Base-by-base conservation (phyloP, 1,139 yeast species). In the Barnettozyma hawaiiensis region DNA sequence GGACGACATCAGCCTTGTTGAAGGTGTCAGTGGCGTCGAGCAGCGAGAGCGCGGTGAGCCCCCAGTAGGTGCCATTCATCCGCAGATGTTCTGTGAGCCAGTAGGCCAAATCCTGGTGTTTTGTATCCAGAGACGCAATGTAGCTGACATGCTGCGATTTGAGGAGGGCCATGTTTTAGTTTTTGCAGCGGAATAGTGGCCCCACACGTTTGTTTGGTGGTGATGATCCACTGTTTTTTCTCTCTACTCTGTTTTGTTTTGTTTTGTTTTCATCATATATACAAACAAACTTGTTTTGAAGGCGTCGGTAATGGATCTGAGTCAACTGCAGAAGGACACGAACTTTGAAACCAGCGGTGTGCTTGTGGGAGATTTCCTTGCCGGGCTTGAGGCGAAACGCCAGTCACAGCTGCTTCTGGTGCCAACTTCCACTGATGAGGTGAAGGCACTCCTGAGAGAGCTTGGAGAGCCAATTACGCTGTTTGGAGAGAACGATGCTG, bases 31-130 rank as follows among this genome's bases (percentile, higher is more conserved):
- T 65, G 2, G 80, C 67, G 34, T 73, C 71, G 66, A 90, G 60
- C 8, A 84, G 64, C 40, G 76, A 75, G 31, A 90, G 65, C 0
- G 97, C 87, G 14, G 85, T 81, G 7, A 87, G 68, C 0, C 97
- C 98, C 99, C 99, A 92, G 61, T 94, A 92, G 2, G 94, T 70
- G 6, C 98, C 98, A 57, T 85, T 87, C 71, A 92, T 66, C 34
- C 97, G 73, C 42, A 92, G 70, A 61, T 92, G 97, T 57, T 94
- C 97, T 21, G 89, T 77, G 43, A 90, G 65, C 94, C 96, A 89
- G 63, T 87, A 90, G 54, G 85, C 94, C 43, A 82, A 73, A 47
- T 75, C 81, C 42, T 77, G 72, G 22, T 69, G 66, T 40, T 70
- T 66, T 44, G 69, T 61, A 50, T 78, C 79, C 29, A 80, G 61